These are phyloP conservation scores for Nakazawaea wyomingensis DNA, from an alignment of 805 yeast species.

Conservation along the genomic window DNA sequence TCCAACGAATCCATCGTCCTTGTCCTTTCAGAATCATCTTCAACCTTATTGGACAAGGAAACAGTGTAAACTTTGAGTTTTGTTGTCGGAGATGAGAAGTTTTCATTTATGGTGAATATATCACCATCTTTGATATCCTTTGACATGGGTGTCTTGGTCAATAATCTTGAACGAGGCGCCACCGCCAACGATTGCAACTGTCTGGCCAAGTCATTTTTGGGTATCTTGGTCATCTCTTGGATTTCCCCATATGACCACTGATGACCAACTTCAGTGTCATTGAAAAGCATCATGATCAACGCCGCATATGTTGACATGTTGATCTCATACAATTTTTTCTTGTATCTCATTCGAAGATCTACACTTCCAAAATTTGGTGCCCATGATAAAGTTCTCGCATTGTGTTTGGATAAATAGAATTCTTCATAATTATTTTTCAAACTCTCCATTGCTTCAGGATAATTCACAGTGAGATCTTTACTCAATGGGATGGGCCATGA, in stretches of 20 bases:
- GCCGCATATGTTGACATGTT: conserved; percentile 79
- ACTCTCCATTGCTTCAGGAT: conserved; percentile 40
- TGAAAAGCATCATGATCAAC: conserved; percentile 71
- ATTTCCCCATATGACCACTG: conserved; percentile 60
- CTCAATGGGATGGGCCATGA: conserved; percentile 61
- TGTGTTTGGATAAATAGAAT: conserved; percentile 46
- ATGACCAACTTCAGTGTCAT: conserved; percentile 33
- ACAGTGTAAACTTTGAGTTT: conserved; percentile 75
- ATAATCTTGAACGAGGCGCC: conserved; percentile 74
- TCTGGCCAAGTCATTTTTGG: conserved; percentile 65
- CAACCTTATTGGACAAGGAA: conserved; percentile 39
- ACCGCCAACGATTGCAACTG: conserved; percentile 81
- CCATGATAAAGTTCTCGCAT: conserved; percentile 67
- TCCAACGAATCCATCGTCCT: conserved; percentile 52
- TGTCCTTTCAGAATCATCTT: conserved; percentile 47
- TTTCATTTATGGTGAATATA: conserved; percentile 58
- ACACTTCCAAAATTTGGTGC: conserved; percentile 79
- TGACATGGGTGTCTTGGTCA: conserved; percentile 70
- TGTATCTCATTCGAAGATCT: conserved; percentile 69
- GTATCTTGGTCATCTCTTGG: conserved; percentile 60
- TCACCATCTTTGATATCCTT: conserved; percentile 63
- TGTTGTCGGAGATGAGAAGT: conserved; percentile 61
- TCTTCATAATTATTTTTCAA: conserved; percentile 42
- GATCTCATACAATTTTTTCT: conserved; percentile 67
- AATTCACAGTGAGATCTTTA: conserved; percentile 27